phyloP scores from a whole-genome alignment of 2,329 filamentous ascomycete genomes.

The Hymenoscyphus linearis region DNA sequence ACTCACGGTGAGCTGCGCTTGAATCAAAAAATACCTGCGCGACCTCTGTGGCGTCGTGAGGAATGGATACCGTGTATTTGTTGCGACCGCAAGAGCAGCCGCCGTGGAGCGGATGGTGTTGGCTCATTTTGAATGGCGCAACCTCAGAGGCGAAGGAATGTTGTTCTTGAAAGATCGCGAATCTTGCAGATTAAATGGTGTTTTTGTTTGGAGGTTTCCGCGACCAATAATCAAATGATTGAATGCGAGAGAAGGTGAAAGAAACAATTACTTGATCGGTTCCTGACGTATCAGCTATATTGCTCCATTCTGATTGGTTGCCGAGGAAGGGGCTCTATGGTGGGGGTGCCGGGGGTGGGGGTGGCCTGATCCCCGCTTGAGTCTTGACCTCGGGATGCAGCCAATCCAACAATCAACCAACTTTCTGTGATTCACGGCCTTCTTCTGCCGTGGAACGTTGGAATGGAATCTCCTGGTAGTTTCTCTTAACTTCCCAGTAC shows the following conservation, averaged over 20 bases:
- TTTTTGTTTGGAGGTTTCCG: neutral
- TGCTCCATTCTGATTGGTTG: neutral
- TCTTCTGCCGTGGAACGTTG: too few relatives aligned
- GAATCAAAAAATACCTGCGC: constrained; percentile 63
- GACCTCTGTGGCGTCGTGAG: constrained; percentile 48
- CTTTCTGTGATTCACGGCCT: too few relatives aligned
- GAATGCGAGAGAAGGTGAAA: neutral
- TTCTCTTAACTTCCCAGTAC: too few relatives aligned
- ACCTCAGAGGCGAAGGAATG: neutral
- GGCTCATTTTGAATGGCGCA: constrained; percentile 36
- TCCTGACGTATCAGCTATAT: neutral
- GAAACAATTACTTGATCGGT: neutral
- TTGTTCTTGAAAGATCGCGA: neutral
- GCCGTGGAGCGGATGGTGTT: constrained; percentile 57
- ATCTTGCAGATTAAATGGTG: neutral
- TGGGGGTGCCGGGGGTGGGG: too few relatives aligned
- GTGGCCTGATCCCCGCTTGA: too few relatives aligned
- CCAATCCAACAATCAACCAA: too few relatives aligned
- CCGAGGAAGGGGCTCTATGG: neutral
- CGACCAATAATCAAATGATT: neutral
- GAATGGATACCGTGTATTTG: constrained; percentile 70
- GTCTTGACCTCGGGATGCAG: too few relatives aligned
- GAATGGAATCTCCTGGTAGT: too few relatives aligned
- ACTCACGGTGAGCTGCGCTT: constrained; percentile 57
- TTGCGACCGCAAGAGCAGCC: constrained; percentile 84